Conservation (phyloP, 1,139 yeast genomes). For the Sugiyamaella pinicola region DNA sequence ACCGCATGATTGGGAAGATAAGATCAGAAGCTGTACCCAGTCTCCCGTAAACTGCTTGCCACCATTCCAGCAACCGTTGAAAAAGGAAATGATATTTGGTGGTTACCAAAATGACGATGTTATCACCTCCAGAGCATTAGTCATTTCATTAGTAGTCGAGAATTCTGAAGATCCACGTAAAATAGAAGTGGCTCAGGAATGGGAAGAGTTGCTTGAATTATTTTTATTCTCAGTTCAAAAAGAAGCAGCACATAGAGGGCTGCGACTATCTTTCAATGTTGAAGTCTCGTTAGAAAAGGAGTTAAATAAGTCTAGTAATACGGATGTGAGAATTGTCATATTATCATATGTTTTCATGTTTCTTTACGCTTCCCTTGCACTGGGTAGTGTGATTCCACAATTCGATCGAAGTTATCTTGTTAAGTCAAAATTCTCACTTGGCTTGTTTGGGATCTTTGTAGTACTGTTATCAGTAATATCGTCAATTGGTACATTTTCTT, state of each 20-base stretch:
- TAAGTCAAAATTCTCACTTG: slow-evolving; percentile 70
- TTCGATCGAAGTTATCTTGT: slow-evolving; percentile 46
- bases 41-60: slow-evolving; percentile 93
- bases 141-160: slow-evolving; percentile 65
- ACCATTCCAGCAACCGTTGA: slow-evolving; percentile 85
- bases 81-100: slow-evolving; percentile 70
- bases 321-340: slow-evolving; percentile 70
- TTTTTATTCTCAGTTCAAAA: slow-evolving; percentile 52
- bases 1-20: slow-evolving; percentile 57
- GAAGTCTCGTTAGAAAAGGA: slow-evolving; percentile 85
- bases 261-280: slow-evolving; percentile 73
- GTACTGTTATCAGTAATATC: slow-evolving; percentile 78
- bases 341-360: slow-evolving; percentile 89
- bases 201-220: slow-evolving; percentile 66
- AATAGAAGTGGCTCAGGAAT: slow-evolving; percentile 52
- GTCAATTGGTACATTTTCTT: slow-evolving; percentile 74
- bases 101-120: slow-evolving; percentile 51
- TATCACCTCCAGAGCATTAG: slow-evolving; percentile 66
- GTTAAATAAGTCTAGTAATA: slow-evolving; percentile 75
- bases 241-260: slow-evolving; percentile 50
- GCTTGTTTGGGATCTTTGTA: slow-evolving; percentile 76
- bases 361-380: slow-evolving; percentile 79
- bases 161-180: slow-evolving; percentile 50
- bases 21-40: slow-evolving; percentile 61
- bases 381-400: slow-evolving; percentile 58